Conservation (phyloP, 2,329 filamentous ascomycete genomes). For the Phoma herbarum region DNA sequence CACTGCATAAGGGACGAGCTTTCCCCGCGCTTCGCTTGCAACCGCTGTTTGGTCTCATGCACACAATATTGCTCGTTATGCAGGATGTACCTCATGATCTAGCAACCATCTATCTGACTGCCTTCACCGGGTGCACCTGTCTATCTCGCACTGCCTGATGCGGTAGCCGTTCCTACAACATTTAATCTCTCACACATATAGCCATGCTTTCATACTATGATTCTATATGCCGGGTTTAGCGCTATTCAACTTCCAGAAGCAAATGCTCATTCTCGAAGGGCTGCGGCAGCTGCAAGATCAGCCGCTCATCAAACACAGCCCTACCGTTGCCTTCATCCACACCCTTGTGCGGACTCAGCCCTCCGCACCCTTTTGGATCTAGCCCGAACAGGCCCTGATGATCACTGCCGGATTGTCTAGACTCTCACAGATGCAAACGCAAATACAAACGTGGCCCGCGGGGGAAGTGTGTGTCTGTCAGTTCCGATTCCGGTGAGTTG, state of each 20-base stretch:
- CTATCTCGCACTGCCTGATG: background rate
- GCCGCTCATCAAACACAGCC: constrained; percentile 10
- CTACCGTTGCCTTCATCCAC: background rate
- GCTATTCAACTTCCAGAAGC: background rate
- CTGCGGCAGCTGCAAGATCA: background rate
- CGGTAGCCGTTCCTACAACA: background rate
- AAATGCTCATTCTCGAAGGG: background rate
- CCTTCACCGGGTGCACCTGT: background rate
- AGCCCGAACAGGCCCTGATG: constrained; percentile 12
- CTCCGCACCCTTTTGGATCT: background rate
- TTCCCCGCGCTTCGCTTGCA: constrained; percentile 21
- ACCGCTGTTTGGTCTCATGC: constrained; percentile 11
- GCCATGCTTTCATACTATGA: too few species aligned
- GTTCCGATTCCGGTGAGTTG: constrained; percentile 7
- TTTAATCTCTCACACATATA: too few species aligned
- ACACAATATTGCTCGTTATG: constrained; percentile 4
- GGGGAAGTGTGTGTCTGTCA: background rate
- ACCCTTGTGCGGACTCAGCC: background rate
- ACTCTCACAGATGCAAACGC: background rate
- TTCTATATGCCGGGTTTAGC: too few species aligned
- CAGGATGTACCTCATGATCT: background rate
- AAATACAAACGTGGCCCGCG: background rate
- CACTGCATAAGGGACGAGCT: constrained; percentile 12
- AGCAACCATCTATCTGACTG: background rate
- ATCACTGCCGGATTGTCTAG: constrained; percentile 12